Evolutionary conservation across 2,329 filamentous ascomycete genomes (phyloP), one percentile per base, ranked within the genome.

Genomic region (Pyrenophora seminiperda): DNA sequence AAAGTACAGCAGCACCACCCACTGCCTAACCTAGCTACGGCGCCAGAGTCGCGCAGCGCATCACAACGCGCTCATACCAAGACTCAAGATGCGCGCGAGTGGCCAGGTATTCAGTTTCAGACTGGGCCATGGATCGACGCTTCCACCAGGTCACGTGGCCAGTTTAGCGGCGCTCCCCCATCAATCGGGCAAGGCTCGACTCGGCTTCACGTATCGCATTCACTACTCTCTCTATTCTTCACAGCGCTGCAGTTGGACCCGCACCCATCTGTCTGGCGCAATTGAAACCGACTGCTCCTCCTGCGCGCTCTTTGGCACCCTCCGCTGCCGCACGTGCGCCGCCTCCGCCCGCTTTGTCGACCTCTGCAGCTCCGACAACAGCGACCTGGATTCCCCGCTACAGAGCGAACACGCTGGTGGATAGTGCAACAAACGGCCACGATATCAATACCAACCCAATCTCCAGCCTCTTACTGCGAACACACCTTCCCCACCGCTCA

Each of bases 191-290:
- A 51, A 51, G 48, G 48, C 47, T 51, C 48, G 36, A 41, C 48
- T 47, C 37, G 46, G 36, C 50, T 57, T 56, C 54, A 60, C 59
- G 50, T 47, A 63, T 58, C 65, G 63, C 67, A 71, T 69, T 27
- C 64, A 62, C 67, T 70, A 71, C 63, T 58, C 61, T 66, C 62
- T 64, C 65, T 73, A 73, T 73, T 73, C 65, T 73, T 73, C 62
- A 53, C 60, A 54, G 61, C 66, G 55, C 63, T 59, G 56, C 61
- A 56, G 48, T 65, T 63, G 63, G 65, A 57, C 54, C 58, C 50
- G 53, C 55, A 31, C 50, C 36, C 29, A 32, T 41, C 59, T 44
- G 47, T 54, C 58, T 58, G 43, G 54, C 61, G 57, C 67, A 67
- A 71, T 70, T 72, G 67, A 68, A 60, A 61, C 50, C 45, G 58